These are phyloP conservation scores for Suhomyces taliae DNA, from an alignment of 1,139 yeast genomes.

Conservation along the genomic window DNA sequence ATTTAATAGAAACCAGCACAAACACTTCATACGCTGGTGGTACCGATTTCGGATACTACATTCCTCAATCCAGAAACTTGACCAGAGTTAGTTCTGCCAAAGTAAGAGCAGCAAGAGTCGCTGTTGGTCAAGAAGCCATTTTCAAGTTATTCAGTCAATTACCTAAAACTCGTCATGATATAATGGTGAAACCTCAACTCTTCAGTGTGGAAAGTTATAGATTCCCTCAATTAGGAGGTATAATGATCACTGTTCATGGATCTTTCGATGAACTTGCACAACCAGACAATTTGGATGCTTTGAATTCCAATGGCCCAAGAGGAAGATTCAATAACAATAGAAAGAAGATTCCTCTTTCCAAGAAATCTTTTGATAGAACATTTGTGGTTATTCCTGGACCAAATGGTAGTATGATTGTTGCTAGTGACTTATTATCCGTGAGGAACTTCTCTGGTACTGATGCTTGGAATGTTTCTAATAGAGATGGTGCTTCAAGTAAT, in stretches of 20 bases:
- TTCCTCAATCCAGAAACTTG: conserved; percentile 74
- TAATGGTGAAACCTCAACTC: conserved; percentile 58
- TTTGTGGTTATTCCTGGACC: conserved; percentile 78
- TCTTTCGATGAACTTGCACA: conserved; percentile 66
- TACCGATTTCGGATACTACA: conserved; percentile 62
- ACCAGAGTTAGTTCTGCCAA: conserved; percentile 63
- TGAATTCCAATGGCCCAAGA: conserved; percentile 21
- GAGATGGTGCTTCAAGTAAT: conserved; percentile 9
- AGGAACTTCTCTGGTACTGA: conserved; percentile 60
- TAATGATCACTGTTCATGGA: conserved; percentile 81
- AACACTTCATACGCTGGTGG: conserved; percentile 36
- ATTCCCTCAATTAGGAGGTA: conserved; percentile 70
- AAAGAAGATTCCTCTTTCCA: conserved; percentile 47
- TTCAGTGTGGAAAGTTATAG: conserved; percentile 82
- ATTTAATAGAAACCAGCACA: conserved; percentile 36
- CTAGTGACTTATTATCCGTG: conserved; percentile 75
- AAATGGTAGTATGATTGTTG: conserved; percentile 71
- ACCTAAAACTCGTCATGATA: conserved; percentile 75
- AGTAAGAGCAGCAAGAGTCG: conserved; percentile 56
- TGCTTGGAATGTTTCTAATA: conserved; percentile 49
- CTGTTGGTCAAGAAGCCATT: conserved; percentile 72
- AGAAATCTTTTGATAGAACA: conserved; percentile 84
- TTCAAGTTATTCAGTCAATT: conserved; percentile 58
- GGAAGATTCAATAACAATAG: conserved; percentile 30
- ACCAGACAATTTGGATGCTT: conserved; percentile 41